Evolutionary conservation across 352 stramenopile genomes (phyloP).

Genomic region (Phytophthora pistaciae): DNA sequence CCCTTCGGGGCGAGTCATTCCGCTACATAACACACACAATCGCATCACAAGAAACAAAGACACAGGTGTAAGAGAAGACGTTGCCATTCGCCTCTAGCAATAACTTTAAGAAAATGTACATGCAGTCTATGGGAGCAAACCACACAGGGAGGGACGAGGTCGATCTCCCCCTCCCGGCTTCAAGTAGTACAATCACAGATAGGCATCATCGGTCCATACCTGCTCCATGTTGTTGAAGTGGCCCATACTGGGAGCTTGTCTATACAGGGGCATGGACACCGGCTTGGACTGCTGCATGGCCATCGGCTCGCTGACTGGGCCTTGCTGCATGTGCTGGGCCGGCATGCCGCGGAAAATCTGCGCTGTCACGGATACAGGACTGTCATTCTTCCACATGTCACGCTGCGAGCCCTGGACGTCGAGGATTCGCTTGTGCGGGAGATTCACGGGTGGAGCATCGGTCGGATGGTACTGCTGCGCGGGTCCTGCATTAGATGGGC

Average conservation of each 20-base stretch:
- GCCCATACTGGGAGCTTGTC: slow-evolving; percentile 48
- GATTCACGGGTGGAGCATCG: slow-evolving; percentile 46
- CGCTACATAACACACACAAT: not conserved
- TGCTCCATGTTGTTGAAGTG: slow-evolving; percentile 74
- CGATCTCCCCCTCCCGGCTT: slow-evolving; percentile 9
- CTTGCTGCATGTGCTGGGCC: slow-evolving; percentile 40
- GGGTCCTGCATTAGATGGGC: slow-evolving; percentile 15
- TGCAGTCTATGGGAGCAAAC: slow-evolving; percentile 38
- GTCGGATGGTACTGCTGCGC: slow-evolving; percentile 43
- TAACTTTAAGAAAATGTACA: slow-evolving; percentile 44
- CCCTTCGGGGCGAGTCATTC: not conserved
- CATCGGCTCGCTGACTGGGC: slow-evolving; percentile 37
- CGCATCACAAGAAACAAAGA: slow-evolving; percentile 6
- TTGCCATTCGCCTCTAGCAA: slow-evolving; percentile 33
- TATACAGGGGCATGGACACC: slow-evolving; percentile 57
- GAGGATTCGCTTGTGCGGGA: slow-evolving; percentile 65
- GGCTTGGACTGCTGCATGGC: slow-evolving; percentile 48
- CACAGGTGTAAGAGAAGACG: slow-evolving; percentile 26
- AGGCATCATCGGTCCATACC: slow-evolving; percentile 58
- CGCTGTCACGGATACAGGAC: slow-evolving; percentile 68
- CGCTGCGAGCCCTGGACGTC: slow-evolving; percentile 63
- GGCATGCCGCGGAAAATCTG: slow-evolving; percentile 59
- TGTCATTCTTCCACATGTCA: slow-evolving; percentile 72
- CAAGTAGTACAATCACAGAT: slow-evolving; percentile 43
- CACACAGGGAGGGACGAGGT: slow-evolving; percentile 5